Evolutionary conservation across 495 filamentous ascomycete species (phyloP), one percentile per base, ranked within the genome.

Genomic region (Oleoguttula mirabilis): DNA sequence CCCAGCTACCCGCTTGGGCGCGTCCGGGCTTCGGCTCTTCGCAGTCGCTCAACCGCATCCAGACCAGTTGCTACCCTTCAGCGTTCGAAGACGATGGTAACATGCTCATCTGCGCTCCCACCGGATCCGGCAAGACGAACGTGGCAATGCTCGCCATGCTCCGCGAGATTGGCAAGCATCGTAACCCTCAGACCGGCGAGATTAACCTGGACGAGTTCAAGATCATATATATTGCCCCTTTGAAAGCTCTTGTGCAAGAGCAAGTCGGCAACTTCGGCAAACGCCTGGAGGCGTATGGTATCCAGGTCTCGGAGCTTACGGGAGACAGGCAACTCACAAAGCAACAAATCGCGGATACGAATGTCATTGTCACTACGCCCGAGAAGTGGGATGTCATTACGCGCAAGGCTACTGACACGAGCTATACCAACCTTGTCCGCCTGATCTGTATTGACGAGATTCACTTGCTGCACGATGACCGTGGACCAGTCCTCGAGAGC

Each of bases 371-470:
- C 32, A 99, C 90, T 2, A 99, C 90, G 0, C 90, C 90, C 8
- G 90, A 99, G 59, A 99, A 99, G 66, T 99, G 82, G 79, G 90
- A 99, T 65, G 92, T 99, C 43, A 94, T 99, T 53, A 99, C 92
- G 4, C 77, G 90, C 51, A 99, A 99, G 63, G 92, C 88, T 3
- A 94, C 88, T 0, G 90, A 99, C 61, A 73, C 88, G 40, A 88
- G 87, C 49, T 99, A 99, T 61, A 99, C 86, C 24, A 95, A 92
- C 50, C 76, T 99, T 20, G 88, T 99, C 12, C 78, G 88, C 21
- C 71, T 99, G 2, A 80, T 99, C 39, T 81, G 95, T 54, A 94
- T 99, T 48, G 90, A 99, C 50, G 90, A 99, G 59, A 95, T 99
- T 54, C 90, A 99, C 65, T 70, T 99, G 45, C 71, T 99, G 22